phyloP scores from a whole-genome alignment of 495 filamentous ascomycete genomes.

The Durotheca rogersii region DNA sequence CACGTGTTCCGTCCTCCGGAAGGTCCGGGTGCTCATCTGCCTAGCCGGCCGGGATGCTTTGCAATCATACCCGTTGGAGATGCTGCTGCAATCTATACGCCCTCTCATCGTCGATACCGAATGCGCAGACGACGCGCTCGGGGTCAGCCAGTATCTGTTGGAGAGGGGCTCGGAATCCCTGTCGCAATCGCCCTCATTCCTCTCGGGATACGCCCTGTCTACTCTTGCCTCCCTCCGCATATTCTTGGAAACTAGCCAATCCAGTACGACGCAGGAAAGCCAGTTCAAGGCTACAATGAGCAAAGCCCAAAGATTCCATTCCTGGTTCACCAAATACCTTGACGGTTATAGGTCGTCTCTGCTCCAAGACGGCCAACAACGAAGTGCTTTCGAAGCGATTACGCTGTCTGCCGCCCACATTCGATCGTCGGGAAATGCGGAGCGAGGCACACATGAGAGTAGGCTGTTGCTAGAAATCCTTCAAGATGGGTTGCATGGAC shows the following conservation, averaged over 20 bases:
- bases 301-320: conserved; percentile 65
- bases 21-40: conserved; percentile 76
- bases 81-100: conserved; percentile 78
- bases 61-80: conserved; percentile 83
- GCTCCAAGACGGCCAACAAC: conserved; percentile 47
- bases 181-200: conserved; percentile 64
- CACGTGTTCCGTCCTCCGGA: conserved; percentile 81
- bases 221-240: conserved; percentile 70
- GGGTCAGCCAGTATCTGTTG: conserved; percentile 82
- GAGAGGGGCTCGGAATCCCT: conserved; percentile 67
- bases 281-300: conserved; percentile 69
- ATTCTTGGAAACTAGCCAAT: conserved; percentile 67
- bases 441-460: conserved; percentile 64
- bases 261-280: conserved; percentile 71
- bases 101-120: conserved; percentile 76
- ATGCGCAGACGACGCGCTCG: conserved; percentile 90
- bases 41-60: conserved; percentile 70
- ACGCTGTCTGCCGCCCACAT: conserved; percentile 62
- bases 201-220: conserved; percentile 74
- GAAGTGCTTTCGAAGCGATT: conserved; percentile 62
- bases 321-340: conserved; percentile 69
- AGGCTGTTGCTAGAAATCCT: conserved; percentile 72
- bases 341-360: conserved; percentile 53
- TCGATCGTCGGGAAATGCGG: conserved; percentile 58
- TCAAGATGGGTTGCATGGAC: conserved; percentile 61